phyloP scores from a whole-genome alignment of 2,329 filamentous ascomycete species.

The Apiospora marii region DNA sequence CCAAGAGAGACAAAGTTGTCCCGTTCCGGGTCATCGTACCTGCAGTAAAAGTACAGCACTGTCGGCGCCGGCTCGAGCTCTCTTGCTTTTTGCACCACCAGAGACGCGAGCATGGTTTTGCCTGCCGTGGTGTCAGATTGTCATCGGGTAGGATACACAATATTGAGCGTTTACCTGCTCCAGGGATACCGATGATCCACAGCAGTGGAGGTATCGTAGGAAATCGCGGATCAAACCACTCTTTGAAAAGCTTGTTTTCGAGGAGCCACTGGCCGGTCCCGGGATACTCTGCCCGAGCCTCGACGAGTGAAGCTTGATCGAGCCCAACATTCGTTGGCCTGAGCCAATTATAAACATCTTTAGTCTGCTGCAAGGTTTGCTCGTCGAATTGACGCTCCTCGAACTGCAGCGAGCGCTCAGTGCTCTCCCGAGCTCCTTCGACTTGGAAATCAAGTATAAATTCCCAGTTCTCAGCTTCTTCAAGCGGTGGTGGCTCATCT shows the following conservation, averaged over 20 bases:
- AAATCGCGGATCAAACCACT: conserved; percentile 33
- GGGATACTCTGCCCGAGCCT: conserved; percentile 29
- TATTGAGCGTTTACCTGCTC: conserved; percentile 35
- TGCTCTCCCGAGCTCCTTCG: conserved; percentile 26
- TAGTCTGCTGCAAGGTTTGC: conserved; percentile 19
- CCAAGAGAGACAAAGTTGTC: conserved; percentile 38
- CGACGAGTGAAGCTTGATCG: background rate
- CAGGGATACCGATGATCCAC: conserved; percentile 39
- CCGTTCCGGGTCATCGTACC: conserved; percentile 33
- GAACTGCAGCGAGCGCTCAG: conserved; percentile 18
- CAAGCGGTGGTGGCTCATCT: no score
- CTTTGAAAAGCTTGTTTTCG: conserved; percentile 28
- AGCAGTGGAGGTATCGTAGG: conserved; percentile 33
- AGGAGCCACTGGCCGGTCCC: conserved; percentile 36
- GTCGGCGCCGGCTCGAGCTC: conserved; percentile 28
- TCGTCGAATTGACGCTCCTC: conserved; percentile 20
- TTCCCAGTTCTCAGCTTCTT: no score
- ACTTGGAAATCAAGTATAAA: conserved; percentile 34
- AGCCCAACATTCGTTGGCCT: conserved; percentile 25
- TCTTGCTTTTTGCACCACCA: conserved; percentile 39
- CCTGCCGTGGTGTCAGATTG: conserved; percentile 32
- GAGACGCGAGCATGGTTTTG: conserved; percentile 45
- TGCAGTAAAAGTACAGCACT: conserved; percentile 44
- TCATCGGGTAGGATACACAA: background rate
- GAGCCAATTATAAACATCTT: conserved; percentile 29